Conservation (phyloP, 768 basidiomycete species). For the Suillus clintonianus region DNA sequence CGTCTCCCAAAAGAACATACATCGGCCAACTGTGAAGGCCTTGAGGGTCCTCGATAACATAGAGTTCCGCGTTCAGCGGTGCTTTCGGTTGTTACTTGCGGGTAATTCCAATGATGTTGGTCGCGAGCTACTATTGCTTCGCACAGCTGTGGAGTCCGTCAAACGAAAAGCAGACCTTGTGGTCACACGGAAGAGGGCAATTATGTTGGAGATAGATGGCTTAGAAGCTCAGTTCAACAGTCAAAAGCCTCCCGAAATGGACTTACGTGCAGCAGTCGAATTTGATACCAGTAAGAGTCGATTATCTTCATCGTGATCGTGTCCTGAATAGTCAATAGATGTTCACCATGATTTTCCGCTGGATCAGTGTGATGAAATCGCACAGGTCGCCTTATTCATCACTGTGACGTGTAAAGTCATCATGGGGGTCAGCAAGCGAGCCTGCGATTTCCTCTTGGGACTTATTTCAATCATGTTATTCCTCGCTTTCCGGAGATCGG, state of each 20-base stretch:
- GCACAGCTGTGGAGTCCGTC: not conserved
- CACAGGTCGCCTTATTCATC: not conserved
- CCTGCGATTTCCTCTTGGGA: constrained; percentile 19
- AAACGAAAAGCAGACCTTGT: not conserved
- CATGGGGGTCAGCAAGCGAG: constrained; percentile 12
- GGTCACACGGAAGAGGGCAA: not conserved
- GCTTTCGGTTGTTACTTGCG: not conserved
- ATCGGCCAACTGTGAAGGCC: not conserved
- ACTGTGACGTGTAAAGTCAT: constrained; percentile 5
- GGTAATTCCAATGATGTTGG: not conserved
- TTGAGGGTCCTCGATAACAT: not conserved
- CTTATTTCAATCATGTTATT: constrained; percentile 8
- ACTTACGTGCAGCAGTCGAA: not conserved
- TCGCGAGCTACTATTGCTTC: not conserved
- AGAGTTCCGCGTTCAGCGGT: not conserved
- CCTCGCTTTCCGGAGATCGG: not conserved
- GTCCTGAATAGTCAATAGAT: not conserved
- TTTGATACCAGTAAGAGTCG: not conserved
- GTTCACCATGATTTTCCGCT: not conserved
- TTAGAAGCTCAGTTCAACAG: not conserved
- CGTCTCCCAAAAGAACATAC: too few relatives aligned
- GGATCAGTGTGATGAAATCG: not conserved
- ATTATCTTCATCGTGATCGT: not conserved
- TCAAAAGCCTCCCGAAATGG: not conserved
- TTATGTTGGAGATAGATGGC: not conserved